Conservation (phyloP, 1,284 basidiomycete species). For the Pascua guehoae region DNA sequence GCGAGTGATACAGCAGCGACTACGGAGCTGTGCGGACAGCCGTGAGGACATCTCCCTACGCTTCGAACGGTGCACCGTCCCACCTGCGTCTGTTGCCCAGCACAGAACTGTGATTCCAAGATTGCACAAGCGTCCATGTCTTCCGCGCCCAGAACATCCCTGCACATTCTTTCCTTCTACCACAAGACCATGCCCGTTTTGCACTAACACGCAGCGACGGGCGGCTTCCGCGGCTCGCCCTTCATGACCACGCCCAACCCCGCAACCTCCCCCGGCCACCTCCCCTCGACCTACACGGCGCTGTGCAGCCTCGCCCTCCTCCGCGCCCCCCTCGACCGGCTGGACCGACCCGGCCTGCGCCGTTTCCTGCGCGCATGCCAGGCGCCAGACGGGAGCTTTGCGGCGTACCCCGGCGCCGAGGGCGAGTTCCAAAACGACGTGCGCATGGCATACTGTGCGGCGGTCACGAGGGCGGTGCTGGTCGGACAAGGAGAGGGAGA, state of each 20-base stretch:
- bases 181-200: neutral
- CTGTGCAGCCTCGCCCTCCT: slow-evolving; percentile 74
- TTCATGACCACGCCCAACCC: slow-evolving; percentile 57
- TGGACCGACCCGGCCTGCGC: slow-evolving; percentile 64
- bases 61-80: too few species aligned
- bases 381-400: slow-evolving; percentile 76
- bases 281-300: slow-evolving; percentile 92
- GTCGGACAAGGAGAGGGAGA: neutral
- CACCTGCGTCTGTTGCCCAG: too few species aligned
- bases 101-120: too few species aligned
- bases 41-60: neutral
- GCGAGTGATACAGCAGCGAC: too few species aligned
- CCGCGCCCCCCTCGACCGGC: slow-evolving; percentile 66
- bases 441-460: slow-evolving; percentile 83
- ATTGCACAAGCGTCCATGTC: too few species aligned
- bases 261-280: slow-evolving; percentile 65
- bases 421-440: slow-evolving; percentile 44
- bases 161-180: too few species aligned
- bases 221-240: slow-evolving; percentile 73
- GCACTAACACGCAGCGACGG: slow-evolving; percentile 50
- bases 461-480: slow-evolving; percentile 48
- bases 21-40: too few species aligned
- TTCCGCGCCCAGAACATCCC: too few species aligned
- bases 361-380: slow-evolving; percentile 68
- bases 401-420: slow-evolving; percentile 56